A percentile compares a stretch with the other conserved stretches of the same genome.
These are phyloP conservation scores for Canavalia ensiformis DNA, from an alignment of 306 rosid genomes.

Conservation along the genomic window DNA sequence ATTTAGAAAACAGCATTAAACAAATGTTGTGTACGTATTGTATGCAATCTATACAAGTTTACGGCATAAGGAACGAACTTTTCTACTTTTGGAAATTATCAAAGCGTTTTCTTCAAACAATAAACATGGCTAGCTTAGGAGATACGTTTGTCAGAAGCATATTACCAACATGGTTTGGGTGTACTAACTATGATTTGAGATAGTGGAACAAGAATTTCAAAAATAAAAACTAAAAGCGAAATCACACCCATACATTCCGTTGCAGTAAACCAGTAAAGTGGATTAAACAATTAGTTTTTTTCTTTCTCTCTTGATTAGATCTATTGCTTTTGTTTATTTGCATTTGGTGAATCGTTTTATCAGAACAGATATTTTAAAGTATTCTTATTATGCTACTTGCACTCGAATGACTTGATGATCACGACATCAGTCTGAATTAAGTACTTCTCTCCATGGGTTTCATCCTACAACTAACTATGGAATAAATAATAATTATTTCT, in stretches of 20 bases:
- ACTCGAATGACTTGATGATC: not conserved
- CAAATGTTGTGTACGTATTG: not conserved
- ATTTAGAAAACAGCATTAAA: not conserved
- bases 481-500: not conserved
- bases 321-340: slow-evolving; percentile 25
- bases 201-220: not conserved
- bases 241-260: not conserved
- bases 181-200: slow-evolving; percentile 34
- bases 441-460: not conserved
- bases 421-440: not conserved
- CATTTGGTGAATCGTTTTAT: slow-evolving; percentile 5
- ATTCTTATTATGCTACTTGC: slow-evolving; percentile 31
- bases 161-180: slow-evolving; percentile 39
- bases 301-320: not conserved
- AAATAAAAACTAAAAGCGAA: not conserved
- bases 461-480: slow-evolving; percentile 1
- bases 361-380: slow-evolving; percentile 15
- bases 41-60: not conserved
- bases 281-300: not conserved
- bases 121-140: slow-evolving; percentile 36
- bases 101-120: slow-evolving; percentile 21
- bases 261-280: slow-evolving; percentile 18
- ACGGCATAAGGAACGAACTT: not conserved
- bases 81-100: slow-evolving; percentile 36
- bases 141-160: slow-evolving; percentile 33